These are phyloP conservation scores for Pharnaceum exiguum DNA, from an alignment of 148 eudicot genomes.

Conservation along the genomic window DNA sequence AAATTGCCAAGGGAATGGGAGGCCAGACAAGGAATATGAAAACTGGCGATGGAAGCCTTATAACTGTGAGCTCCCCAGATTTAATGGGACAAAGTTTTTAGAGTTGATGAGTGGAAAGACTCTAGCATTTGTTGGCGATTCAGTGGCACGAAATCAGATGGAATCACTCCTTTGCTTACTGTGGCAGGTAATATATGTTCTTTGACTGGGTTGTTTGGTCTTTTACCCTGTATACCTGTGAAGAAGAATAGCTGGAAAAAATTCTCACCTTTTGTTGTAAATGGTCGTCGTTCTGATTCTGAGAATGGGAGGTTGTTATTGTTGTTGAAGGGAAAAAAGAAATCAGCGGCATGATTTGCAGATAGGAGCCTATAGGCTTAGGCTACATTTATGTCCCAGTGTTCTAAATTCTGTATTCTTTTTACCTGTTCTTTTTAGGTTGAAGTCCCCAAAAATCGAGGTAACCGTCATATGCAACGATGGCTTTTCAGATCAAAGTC, in stretches of 20 bases:
- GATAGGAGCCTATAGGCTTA: background rate
- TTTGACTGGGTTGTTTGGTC: background rate
- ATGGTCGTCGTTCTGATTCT: background rate
- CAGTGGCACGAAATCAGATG: constrained; percentile 79
- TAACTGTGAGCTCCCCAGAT: constrained; percentile 76
- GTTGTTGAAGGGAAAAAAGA: too few relatives aligned
- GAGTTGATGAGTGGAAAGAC: constrained; percentile 88
- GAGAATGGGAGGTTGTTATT: background rate
- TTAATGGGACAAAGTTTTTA: constrained; percentile 62
- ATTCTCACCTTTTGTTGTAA: background rate
- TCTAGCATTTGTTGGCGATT: constrained; percentile 78
- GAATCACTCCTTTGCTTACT: constrained; percentile 69
- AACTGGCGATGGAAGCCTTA: constrained; percentile 92
- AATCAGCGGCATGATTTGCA: background rate
- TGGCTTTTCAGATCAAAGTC: constrained; percentile 72
- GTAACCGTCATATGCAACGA: constrained; percentile 84
- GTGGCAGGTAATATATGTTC: constrained; percentile 66
- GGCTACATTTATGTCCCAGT: background rate
- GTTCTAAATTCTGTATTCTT: background rate
- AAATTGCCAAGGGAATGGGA: constrained; percentile 96
- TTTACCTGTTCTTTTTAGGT: constrained; percentile 33
- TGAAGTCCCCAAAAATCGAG: constrained; percentile 86
- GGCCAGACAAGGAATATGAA: constrained; percentile 94
- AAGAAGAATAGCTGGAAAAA: background rate
- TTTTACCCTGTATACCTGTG: constrained; percentile 3